Evolutionary conservation across 2,329 filamentous ascomycete species (phyloP), one percentile per base, ranked within the genome.

Genomic region (Dendryphion nanum): DNA sequence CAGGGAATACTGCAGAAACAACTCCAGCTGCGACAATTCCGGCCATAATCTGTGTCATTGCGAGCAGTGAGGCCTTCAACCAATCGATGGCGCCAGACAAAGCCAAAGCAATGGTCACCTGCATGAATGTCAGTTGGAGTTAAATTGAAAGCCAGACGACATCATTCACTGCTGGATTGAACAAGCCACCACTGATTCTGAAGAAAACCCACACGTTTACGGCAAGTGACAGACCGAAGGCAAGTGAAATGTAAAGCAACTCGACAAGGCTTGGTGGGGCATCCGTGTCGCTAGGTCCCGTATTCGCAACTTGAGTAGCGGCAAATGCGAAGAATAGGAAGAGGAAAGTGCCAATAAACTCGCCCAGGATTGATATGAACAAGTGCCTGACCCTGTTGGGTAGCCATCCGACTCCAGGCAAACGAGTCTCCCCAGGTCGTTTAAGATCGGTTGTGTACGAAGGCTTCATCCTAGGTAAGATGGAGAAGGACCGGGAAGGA

Each of bases 31-130:
- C 64, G 13, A 67, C 53, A 36, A 76, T 72, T 29, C 59, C 67
- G 24, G 66, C 72, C 13, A 72, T 46, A 2, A 75, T 50, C 52
- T 76, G 72, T 3, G 70, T 52, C 42, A 73, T 41, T 38, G 73
- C 66, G 43, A 74, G 60, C 18, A 74, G 44, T 16, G 44, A 41
- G 12, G 63, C 72, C 30, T 72, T 67, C 24, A 64, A 18, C 70
- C 69, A 74, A 19, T 57, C 56, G n/a, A 75, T 51, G 5, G 69
- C 71, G 35, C 73, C 73, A 35, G 74, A 66, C 33, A 76, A 48
- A 19, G 63, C 66, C 53, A 76, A 57, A n/a, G 68, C 72, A 16
- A 76, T 50, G 1, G 71, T 72, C 18, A 75, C 72, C 57, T 68
- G 35, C 6, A 36, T 26, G 23, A 26, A 10, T 10, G 10, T 26